phyloP scores from a whole-genome alignment of 139 green algal genomes.

The Astrephomene gubernaculifera region DNA sequence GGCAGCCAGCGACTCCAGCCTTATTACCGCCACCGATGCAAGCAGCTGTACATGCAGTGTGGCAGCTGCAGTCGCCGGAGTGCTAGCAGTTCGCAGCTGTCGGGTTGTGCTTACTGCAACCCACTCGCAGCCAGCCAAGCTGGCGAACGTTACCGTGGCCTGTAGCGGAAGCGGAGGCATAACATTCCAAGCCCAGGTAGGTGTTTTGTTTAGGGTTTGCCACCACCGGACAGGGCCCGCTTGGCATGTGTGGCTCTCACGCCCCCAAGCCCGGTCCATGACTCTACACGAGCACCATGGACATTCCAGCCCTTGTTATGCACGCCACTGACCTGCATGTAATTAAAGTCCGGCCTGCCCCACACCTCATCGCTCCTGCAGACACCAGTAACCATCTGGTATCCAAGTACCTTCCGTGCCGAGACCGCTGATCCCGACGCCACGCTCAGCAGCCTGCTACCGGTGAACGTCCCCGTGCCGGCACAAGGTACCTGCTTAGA shows the following conservation, averaged over 20 bases:
- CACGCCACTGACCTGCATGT: too few relatives aligned
- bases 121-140: conserved; percentile 36
- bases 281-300: too few relatives aligned
- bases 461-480: conserved; percentile 48
- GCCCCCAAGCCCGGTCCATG: too few relatives aligned
- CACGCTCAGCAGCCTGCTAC: conserved; percentile 58
- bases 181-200: conserved; percentile 8
- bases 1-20: background rate
- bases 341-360: background rate
- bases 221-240: too few relatives aligned
- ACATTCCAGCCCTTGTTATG: too few relatives aligned
- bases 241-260: too few relatives aligned
- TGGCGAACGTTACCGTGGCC: background rate
- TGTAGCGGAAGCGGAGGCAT: background rate
- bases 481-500: conserved; percentile 1
- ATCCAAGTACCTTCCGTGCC: conserved; percentile 5
- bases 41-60: conserved; percentile 11
- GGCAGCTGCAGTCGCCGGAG: background rate
- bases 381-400: conserved; percentile 36
- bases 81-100: conserved; percentile 9
- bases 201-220: background rate
- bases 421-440: conserved; percentile 31
- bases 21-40: background rate
- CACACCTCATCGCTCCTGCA: background rate
- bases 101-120: conserved; percentile 15